Conservation (phyloP, 73 alveolate species). For the Paraurostyla sp. region DNA sequence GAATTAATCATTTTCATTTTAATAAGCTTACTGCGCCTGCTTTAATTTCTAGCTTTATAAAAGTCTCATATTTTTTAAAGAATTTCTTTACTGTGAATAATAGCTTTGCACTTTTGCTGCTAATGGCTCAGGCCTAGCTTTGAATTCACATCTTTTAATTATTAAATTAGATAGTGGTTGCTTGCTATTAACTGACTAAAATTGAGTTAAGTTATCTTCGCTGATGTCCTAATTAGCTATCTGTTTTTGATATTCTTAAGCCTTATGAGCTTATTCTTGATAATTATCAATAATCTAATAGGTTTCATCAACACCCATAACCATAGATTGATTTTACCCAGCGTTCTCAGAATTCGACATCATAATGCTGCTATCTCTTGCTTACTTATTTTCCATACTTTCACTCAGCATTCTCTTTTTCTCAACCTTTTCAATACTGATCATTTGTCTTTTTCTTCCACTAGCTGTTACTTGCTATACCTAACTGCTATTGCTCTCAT, state of each 20-base stretch:
- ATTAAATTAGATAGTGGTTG: not conserved
- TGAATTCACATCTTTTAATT: constrained; percentile 21
- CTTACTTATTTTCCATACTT: not conserved
- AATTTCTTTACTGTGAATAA: not conserved
- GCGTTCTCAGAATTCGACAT: too few relatives aligned
- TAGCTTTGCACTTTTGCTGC: not conserved
- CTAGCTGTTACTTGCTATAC: not conserved
- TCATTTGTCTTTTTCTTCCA: constrained; percentile 6
- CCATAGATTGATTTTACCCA: too few relatives aligned
- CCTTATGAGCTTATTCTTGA: too few relatives aligned
- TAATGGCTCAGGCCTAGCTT: not conserved
- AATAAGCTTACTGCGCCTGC: too few relatives aligned
- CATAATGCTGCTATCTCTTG: too few relatives aligned
- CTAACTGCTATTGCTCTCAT: too few relatives aligned
- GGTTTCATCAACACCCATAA: too few relatives aligned
- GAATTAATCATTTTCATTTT: not conserved
- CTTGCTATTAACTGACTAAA: not conserved
- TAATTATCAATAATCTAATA: too few relatives aligned
- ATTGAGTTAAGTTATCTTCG: not conserved
- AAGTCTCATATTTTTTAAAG: not conserved
- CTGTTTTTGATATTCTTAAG: too few relatives aligned
- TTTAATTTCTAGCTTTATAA: too few relatives aligned
- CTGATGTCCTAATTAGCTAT: too few relatives aligned
- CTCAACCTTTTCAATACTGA: constrained; percentile 42
- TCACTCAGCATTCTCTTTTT: constrained; percentile 13